Evolutionary conservation across 768 basidiomycete species (phyloP).

Genomic region (Boletus vermiculosoides): DNA sequence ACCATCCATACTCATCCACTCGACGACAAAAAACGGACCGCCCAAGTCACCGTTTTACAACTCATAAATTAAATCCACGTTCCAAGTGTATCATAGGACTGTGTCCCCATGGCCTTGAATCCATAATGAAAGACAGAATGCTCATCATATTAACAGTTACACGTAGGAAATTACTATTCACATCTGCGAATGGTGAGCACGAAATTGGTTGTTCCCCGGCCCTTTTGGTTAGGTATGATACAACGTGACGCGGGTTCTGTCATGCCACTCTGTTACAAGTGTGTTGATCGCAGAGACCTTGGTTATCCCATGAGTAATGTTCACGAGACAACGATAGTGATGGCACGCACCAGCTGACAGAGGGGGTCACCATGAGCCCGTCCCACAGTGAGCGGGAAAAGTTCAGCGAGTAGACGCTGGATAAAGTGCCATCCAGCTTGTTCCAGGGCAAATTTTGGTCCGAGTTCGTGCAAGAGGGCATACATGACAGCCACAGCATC

Average conservation of each 20-base stretch:
- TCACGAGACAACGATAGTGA: neutral
- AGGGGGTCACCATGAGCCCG: slow-evolving; percentile 10
- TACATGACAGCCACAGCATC: slow-evolving; percentile 21
- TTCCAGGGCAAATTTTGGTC: slow-evolving; percentile 14
- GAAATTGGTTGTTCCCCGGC: neutral
- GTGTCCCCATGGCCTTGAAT: slow-evolving; percentile 9
- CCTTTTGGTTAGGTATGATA: slow-evolving; percentile 3
- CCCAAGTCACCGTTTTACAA: slow-evolving; percentile 5
- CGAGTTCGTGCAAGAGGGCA: slow-evolving; percentile 16
- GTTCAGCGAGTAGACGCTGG: slow-evolving; percentile 10
- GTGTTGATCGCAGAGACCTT: slow-evolving; percentile 16
- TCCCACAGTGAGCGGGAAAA: slow-evolving; percentile 1
- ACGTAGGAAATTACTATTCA: neutral
- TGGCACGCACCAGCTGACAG: slow-evolving; percentile 16
- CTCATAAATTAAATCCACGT: slow-evolving; percentile 18
- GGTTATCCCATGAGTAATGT: slow-evolving; percentile 1
- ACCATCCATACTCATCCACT: slow-evolving; percentile 13
- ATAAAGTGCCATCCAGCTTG: slow-evolving; percentile 13
- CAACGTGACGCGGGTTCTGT: neutral
- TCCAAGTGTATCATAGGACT: slow-evolving; percentile 27
- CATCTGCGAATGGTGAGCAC: neutral
- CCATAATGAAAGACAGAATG: slow-evolving; percentile 9
- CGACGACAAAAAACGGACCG: slow-evolving; percentile 5
- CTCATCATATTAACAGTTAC: slow-evolving; percentile 4
- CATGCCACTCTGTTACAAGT: slow-evolving; percentile 9